These are phyloP conservation scores for Lophiostoma macrostomum DNA, from an alignment of 495 filamentous ascomycete species.

Conservation along the genomic window DNA sequence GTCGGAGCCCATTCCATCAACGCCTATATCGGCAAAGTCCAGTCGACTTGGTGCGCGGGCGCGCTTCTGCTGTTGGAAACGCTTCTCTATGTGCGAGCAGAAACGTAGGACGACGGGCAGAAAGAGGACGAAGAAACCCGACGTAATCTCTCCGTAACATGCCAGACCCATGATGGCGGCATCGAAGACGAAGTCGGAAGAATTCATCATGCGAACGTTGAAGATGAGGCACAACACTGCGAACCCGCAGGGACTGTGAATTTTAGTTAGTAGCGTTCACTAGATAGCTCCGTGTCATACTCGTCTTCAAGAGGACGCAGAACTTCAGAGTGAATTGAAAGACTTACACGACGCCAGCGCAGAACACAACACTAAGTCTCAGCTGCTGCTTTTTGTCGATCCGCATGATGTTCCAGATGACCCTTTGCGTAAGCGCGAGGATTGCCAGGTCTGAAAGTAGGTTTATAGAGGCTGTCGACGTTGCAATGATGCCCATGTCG, in stretches of 20 bases:
- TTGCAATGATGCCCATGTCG: not conserved
- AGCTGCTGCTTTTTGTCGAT: not conserved
- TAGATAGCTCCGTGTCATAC: no score
- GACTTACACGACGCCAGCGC: slow-evolving; percentile 10
- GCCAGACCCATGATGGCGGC: slow-evolving; percentile 9
- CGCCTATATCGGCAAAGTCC: slow-evolving; percentile 1
- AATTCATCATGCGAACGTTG: not conserved
- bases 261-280: not conserved
- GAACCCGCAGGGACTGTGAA: slow-evolving; percentile 11
- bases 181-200: slow-evolving; percentile 1
- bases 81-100: not conserved
- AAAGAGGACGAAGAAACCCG: slow-evolving; percentile 20
- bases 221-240: slow-evolving; percentile 8
- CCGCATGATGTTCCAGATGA: slow-evolving; percentile 11
- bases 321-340: not conserved
- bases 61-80: not conserved
- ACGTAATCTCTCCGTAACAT: slow-evolving; percentile 17
- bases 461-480: slow-evolving; percentile 1
- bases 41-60: not conserved
- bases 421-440: not conserved
- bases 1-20: not conserved
- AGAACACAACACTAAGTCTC: slow-evolving; percentile 10
- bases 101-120: slow-evolving; percentile 18
- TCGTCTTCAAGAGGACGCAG: no score
- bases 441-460: slow-evolving; percentile 3